A percentile compares a stretch with the other conserved stretches of the same genome.
phyloP scores from a whole-genome alignment of 164 flowering plant species.

The Annona cherimola region DNA sequence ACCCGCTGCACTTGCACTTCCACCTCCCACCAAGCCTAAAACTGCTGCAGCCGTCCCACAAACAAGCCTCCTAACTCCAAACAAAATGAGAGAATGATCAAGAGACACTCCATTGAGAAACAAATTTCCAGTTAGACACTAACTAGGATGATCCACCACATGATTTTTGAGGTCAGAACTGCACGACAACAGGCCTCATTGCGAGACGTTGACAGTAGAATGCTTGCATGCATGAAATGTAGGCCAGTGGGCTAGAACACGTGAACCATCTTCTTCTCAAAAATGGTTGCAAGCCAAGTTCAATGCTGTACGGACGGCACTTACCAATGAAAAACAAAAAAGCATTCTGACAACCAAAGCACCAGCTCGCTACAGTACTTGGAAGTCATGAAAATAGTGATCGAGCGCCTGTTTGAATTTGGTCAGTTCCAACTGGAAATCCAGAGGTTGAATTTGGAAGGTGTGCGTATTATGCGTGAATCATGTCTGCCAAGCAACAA shows the following conservation, averaged over 20 bases:
- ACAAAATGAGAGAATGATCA: background rate
- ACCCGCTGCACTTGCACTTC: constrained; percentile 44
- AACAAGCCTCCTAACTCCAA: constrained; percentile 32
- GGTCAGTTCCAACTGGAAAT: background rate
- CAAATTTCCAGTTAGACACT: background rate
- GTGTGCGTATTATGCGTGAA: background rate
- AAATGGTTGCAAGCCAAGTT: background rate
- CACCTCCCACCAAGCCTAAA: constrained; percentile 22
- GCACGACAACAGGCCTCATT: background rate
- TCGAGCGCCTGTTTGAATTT: no score
- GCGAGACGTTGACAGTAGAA: background rate
- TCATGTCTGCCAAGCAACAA: background rate
- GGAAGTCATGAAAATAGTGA: no score
- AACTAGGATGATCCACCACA: background rate
- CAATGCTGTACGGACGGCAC: no score
- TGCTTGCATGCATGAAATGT: no score
- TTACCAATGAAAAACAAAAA: no score
- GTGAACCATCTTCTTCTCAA: no score
- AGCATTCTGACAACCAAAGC: no score
- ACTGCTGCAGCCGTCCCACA: constrained; percentile 37
- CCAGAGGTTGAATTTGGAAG: background rate
- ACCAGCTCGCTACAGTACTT: no score
- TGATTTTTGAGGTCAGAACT: background rate
- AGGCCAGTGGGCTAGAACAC: background rate
- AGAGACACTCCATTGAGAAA: background rate